These are phyloP conservation scores for Colletotrichum incanum DNA, from an alignment of 2,329 filamentous ascomycete species.

Conservation along the genomic window DNA sequence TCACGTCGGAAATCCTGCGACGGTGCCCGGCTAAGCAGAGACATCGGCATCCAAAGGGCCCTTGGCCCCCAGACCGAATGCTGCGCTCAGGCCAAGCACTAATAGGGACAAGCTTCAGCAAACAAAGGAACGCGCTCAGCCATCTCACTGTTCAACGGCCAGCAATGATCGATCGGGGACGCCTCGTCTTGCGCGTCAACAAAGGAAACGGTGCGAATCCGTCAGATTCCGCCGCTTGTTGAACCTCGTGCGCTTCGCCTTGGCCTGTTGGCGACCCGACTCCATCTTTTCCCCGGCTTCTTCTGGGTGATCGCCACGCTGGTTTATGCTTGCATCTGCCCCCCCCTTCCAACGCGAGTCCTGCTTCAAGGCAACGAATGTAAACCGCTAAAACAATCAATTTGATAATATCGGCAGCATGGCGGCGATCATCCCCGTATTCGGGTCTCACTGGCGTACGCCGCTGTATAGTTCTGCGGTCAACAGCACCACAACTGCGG, in stretches of 20 bases:
- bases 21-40: background rate
- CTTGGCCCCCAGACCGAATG: background rate
- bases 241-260: background rate
- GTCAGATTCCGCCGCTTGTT: background rate
- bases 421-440: constrained; percentile 5
- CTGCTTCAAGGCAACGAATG: background rate
- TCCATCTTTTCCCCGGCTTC: background rate
- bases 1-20: background rate
- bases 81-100: background rate
- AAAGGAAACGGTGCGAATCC: background rate
- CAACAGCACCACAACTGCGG: constrained; percentile 7
- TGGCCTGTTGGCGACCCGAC: background rate
- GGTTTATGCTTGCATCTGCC: background rate
- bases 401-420: background rate
- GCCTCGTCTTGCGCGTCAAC: background rate
- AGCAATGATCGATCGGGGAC: no score
- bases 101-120: background rate
- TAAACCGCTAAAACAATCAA: background rate
- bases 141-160: background rate
- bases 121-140: background rate
- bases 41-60: background rate
- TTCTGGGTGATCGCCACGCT: background rate
- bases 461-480: background rate
- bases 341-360: no score
- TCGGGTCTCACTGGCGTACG: constrained; percentile 2